These are phyloP conservation scores for Mucor plumbeus DNA, from an alignment of 371 early-diverging fungal species.

Conservation along the genomic window DNA sequence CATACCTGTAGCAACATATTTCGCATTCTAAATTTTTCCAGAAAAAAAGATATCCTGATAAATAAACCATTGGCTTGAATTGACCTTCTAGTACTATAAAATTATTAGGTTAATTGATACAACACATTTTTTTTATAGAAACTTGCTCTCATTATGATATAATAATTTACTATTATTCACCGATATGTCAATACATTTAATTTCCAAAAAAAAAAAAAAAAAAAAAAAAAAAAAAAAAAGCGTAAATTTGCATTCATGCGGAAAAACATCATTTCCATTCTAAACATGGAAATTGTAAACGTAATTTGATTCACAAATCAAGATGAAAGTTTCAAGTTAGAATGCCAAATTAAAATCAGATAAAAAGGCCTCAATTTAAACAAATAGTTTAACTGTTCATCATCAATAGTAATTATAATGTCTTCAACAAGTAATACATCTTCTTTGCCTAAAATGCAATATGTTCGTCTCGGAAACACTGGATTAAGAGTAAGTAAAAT, in stretches of 20 bases:
- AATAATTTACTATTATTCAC: no score
- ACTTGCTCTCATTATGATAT: no score
- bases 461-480: constrained; percentile 31
- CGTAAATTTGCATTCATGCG: not conserved
- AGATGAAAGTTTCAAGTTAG: not conserved
- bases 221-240: no score
- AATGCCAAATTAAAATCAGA: not conserved
- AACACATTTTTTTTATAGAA: not conserved
- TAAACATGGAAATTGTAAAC: not conserved
- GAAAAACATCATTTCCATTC: not conserved
- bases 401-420: not conserved
- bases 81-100: no score
- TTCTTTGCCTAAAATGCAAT: constrained; percentile 21
- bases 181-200: no score
- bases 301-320: not conserved
- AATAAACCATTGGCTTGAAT: no score
- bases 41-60: no score
- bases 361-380: not conserved
- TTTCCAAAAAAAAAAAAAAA: no score
- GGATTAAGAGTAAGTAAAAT: constrained; percentile 21
- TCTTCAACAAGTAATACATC: not conserved
- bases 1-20: not conserved
- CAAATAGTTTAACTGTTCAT: not conserved
- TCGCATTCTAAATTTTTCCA: no score
- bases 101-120: not conserved